Conservation (phyloP, 2,329 filamentous ascomycete genomes). For the Ceratocystis ficicola region DNA sequence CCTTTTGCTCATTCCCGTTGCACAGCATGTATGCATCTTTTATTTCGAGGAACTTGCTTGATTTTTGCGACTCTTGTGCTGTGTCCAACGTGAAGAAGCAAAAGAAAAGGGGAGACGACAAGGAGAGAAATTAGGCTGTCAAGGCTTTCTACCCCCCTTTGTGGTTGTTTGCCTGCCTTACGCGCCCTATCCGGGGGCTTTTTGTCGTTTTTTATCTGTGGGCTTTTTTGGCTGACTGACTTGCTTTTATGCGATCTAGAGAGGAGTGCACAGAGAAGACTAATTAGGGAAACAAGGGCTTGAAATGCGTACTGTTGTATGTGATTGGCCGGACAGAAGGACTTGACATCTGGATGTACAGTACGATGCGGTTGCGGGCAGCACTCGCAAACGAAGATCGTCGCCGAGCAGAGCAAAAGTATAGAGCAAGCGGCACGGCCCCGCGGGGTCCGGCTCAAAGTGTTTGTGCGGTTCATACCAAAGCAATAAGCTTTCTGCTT, state of each 20-base stretch:
- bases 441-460: too few relatives aligned
- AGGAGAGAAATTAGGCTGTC: background rate
- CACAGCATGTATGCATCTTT: too few relatives aligned
- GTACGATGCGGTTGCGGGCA: background rate
- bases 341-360: background rate
- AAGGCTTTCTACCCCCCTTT: background rate
- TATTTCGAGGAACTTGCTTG: too few relatives aligned
- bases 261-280: background rate
- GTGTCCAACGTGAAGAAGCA: background rate
- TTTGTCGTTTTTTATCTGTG: slow-evolving; percentile 5
- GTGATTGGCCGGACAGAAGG: background rate
- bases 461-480: too few relatives aligned
- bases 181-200: background rate
- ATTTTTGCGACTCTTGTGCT: background rate
- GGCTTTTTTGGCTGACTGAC: background rate
- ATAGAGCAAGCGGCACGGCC: background rate
- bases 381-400: background rate
- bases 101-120: background rate
- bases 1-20: too few relatives aligned
- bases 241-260: background rate
- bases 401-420: background rate
- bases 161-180: background rate
- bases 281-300: background rate
- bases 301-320: background rate
- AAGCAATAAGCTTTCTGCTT: too few relatives aligned